Evolutionary conservation across 495 filamentous ascomycete species (phyloP).

Genomic region (Acidiella bohemica): DNA sequence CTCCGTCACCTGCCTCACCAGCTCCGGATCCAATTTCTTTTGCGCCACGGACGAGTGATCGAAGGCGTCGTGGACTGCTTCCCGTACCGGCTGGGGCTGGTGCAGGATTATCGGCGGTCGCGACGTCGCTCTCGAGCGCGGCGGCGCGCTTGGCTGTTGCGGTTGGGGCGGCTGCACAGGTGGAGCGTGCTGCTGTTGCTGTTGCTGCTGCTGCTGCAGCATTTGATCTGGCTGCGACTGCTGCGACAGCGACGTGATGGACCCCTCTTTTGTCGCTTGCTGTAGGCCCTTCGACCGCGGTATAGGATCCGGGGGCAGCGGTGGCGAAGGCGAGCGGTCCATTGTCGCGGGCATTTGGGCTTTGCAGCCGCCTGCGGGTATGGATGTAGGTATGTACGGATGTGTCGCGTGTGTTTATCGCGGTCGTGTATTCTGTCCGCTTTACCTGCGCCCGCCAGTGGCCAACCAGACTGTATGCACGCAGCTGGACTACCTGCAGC

Average conservation of each 20-base stretch:
- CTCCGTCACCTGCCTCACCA: slow-evolving; percentile 29
- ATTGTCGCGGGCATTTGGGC: no score
- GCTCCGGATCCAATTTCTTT: slow-evolving; percentile 25
- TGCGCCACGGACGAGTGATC: slow-evolving; percentile 24
- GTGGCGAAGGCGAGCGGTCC: slow-evolving; percentile 16
- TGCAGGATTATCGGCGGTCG: slow-evolving; percentile 8
- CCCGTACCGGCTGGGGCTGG: slow-evolving; percentile 26
- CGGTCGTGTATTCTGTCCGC: no score
- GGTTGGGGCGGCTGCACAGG: no score
- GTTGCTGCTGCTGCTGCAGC: slow-evolving; percentile 2
- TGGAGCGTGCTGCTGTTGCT: slow-evolving; percentile 2
- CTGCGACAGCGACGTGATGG: no score
- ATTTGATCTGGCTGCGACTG: no score
- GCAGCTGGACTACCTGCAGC: no score
- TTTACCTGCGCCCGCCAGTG: no score
- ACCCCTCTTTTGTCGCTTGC: neutral
- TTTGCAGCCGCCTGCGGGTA: no score
- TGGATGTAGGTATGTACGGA: neutral
- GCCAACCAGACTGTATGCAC: no score
- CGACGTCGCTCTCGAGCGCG: slow-evolving; percentile 23
- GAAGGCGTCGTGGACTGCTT: slow-evolving; percentile 30
- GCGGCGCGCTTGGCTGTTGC: neutral
- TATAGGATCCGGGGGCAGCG: slow-evolving; percentile 12
- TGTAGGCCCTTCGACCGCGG: neutral
- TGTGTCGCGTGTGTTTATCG: no score